Base-by-base conservation (phyloP, 1,284 basidiomycete species). In the Ceratobasidium papillatum region DNA sequence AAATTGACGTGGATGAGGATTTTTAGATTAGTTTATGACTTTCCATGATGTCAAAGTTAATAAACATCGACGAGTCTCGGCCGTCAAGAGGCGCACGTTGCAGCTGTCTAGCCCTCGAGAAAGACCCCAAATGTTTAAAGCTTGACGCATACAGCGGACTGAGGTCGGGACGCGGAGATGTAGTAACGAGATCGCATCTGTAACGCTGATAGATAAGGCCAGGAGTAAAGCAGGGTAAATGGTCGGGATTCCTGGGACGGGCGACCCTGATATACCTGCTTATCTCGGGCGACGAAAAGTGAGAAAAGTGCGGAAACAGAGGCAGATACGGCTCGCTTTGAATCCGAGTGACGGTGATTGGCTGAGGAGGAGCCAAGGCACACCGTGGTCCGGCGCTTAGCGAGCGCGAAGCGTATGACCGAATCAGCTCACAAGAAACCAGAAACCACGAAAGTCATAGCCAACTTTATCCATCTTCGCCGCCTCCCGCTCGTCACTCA, bases 91-190 rank as follows among this genome's bases (percentile, higher is more conserved):
- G 32, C 54, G 54, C 54, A 56, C 54, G 54, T 56, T 56, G 54
- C 54, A 34, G 32, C 19, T 56, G 54, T 36, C 54, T 56, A 56
- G 54, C 54, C 54, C 54, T n/a, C 54, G 36, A 22, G 22, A 51
- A 62, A 56, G 65, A 56, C 51, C 65, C 65, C 65, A 52, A 69
- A 69, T 69, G 65, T 71, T 62, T 59, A 72, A 72, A 72, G 47
- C 69, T 51, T n/a, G 69, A 61, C 69, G 47, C 69, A 62, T 61
- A 41, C 22, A 49, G 47, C 69, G 56, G 47, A 61, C 65, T 72
- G 69, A 72, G 69, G 41, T 47, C 45, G n/a, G 22, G 58, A 30
- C 69, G 69, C 56, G 54, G 54, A 56, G 54, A 12, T 11, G 11
- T n/a, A 14, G 30, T 56, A 56, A 56, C 54, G 30, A 47, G 45